Base-by-base conservation (phyloP, 2,329 filamentous ascomycete genomes). In the Pezicula rhizophila region DNA sequence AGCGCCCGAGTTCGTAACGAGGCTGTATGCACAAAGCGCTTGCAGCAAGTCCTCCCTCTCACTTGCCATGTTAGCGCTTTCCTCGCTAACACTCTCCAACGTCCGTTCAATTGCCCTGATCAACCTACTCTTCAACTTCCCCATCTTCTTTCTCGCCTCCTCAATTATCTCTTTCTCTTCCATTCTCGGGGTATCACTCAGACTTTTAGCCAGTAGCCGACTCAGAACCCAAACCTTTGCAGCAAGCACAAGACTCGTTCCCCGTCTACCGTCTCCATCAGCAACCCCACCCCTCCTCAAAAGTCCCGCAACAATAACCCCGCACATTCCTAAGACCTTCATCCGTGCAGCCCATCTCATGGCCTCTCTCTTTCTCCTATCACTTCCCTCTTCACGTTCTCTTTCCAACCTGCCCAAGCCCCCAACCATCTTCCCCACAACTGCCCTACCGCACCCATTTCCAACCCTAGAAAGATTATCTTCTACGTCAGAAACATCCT, bases 1-100 rank as follows among this genome's bases (percentile, higher is more conserved):
- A 0, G 88, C 82, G 0, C 89, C 87, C 0, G 86, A 89, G 60
- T 81, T 95, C 3, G 86, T 90, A 1, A 84, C 81, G 45, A 97
- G 73, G 52, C 89, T 90, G 64, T 90, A 91, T 0, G 91, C 90
- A 48, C 84, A 87, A 56, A 96, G 74, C 1, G 85, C 82, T 57
- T 89, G 84, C 11, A 92, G 71, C 14, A 93, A 75, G 28, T 65
- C 67, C 3, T 71, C 68, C 33, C 66, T 63, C 18, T 78, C 73
- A 51, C 73, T 60, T 57, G 75, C 56, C 3, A 14, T 18, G 52
- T 65, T 52, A 31, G 28, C 28, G 5, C 28, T 31, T 23, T 79
- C 73, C 52, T 73, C 61, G 56, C 75, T 56, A 23, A 84, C 77
- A 42, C 77, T 79, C 55, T 79, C 76, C 46, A 95, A 65, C 4